A percentile compares a stretch with the other conserved stretches of the same genome.
phyloP scores from a whole-genome alignment of 75 land plant species.

The Pinus taeda region DNA sequence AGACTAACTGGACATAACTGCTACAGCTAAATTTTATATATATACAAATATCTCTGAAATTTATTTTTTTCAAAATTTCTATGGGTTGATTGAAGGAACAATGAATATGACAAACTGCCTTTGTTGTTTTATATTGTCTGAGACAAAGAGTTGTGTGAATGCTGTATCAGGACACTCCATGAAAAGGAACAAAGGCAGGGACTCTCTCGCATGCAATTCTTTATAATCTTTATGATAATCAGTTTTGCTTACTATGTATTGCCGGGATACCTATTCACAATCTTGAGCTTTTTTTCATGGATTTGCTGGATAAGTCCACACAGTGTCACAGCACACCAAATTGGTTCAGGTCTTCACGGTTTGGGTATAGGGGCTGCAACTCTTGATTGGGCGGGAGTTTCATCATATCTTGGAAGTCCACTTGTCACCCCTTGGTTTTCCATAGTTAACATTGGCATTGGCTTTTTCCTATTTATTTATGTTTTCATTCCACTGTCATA shows the following conservation, averaged over 20 bases:
- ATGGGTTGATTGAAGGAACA: neutral
- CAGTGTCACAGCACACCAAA: slow-evolving; percentile 24
- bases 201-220: slow-evolving; percentile 24
- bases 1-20: too few species aligned
- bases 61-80: neutral
- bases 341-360: slow-evolving; percentile 35
- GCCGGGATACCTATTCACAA: slow-evolving; percentile 30
- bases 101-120: neutral
- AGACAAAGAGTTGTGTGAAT: neutral
- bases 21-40: neutral
- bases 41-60: slow-evolving; percentile 8
- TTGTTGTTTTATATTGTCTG: neutral
- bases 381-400: slow-evolving; percentile 27
- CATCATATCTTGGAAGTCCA: slow-evolving; percentile 32
- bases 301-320: slow-evolving; percentile 31
- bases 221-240: slow-evolving; percentile 13
- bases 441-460: slow-evolving; percentile 20
- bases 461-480: slow-evolving; percentile 24
- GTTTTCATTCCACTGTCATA: slow-evolving; percentile 19
- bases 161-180: slow-evolving; percentile 24
- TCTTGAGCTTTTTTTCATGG: slow-evolving; percentile 33
- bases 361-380: slow-evolving; percentile 31
- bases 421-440: slow-evolving; percentile 37
- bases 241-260: slow-evolving; percentile 34
- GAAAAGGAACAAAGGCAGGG: slow-evolving; percentile 24